Evolutionary conservation across 805 yeast species (phyloP).

Genomic region (Schwanniomyces polymorphus): DNA sequence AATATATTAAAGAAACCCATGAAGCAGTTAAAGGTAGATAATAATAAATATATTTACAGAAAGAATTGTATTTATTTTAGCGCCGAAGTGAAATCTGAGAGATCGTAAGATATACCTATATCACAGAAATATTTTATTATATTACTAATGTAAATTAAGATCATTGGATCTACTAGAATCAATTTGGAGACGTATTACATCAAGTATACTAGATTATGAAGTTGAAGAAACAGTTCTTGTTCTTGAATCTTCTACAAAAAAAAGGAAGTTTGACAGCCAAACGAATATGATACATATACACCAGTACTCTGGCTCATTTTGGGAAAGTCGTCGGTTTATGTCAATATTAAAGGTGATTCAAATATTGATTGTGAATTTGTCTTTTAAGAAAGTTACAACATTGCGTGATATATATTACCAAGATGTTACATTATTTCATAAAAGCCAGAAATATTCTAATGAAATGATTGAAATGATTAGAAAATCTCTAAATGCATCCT

Average conservation of each 20-base stretch:
- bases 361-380: constrained; percentile 5
- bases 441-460: constrained; percentile 43
- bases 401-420: constrained; percentile 60
- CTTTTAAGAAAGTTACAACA: constrained; percentile 27
- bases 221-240: constrained; percentile 5
- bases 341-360: constrained; percentile 6
- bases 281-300: neutral
- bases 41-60: neutral
- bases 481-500: constrained; percentile 33
- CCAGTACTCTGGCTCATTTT: constrained; percentile 4
- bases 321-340: constrained; percentile 7
- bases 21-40: neutral
- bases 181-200: constrained; percentile 4
- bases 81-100: neutral
- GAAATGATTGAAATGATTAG: constrained; percentile 37
- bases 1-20: neutral
- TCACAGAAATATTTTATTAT: neutral
- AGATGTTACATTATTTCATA: constrained; percentile 51
- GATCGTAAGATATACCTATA: constrained; percentile 2
- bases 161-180: constrained; percentile 4
- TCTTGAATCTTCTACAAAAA: constrained; percentile 2
- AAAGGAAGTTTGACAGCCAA: neutral
- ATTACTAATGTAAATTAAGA: neutral
- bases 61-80: neutral
- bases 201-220: neutral